Conservation (phyloP, 257 asterid genomes). For the Rubia yunnanensis region DNA sequence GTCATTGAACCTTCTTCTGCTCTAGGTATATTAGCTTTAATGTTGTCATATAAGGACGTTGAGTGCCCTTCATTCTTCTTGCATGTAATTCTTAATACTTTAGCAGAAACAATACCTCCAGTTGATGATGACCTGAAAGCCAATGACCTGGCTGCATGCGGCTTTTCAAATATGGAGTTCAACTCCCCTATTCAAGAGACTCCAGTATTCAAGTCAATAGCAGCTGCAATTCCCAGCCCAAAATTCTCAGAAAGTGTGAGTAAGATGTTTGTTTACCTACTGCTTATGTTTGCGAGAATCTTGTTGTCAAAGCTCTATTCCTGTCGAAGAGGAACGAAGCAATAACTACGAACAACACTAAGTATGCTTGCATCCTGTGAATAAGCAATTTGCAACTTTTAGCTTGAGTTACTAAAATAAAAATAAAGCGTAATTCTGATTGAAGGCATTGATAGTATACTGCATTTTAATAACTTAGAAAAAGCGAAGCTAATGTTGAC, state of each 20-base stretch:
- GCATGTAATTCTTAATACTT: neutral
- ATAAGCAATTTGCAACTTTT: neutral
- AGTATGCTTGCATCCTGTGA: neutral
- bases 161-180: constrained; percentile 42
- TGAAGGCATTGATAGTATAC: neutral
- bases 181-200: constrained; percentile 80
- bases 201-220: constrained; percentile 85
- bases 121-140: constrained; percentile 25
- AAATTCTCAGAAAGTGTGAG: constrained; percentile 97
- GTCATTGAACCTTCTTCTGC: constrained; percentile 25
- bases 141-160: constrained; percentile 30
- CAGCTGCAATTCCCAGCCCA: constrained; percentile 93
- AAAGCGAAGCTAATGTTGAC: neutral
- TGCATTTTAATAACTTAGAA: neutral
- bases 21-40: constrained; percentile 32
- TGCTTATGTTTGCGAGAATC: neutral
- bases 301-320: neutral
- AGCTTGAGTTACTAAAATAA: neutral
- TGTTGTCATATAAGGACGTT: neutral
- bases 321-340: neutral
- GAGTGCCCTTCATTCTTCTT: constrained; percentile 2
- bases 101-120: constrained; percentile 31
- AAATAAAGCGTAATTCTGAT: neutral
- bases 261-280: constrained; percentile 13
- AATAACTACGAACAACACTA: neutral